Percentiles rank a stretch among this genome's conserved stretches.
phyloP scores from a whole-genome alignment of 2,329 filamentous ascomycete species.

The Calonectria pauciramosa region DNA sequence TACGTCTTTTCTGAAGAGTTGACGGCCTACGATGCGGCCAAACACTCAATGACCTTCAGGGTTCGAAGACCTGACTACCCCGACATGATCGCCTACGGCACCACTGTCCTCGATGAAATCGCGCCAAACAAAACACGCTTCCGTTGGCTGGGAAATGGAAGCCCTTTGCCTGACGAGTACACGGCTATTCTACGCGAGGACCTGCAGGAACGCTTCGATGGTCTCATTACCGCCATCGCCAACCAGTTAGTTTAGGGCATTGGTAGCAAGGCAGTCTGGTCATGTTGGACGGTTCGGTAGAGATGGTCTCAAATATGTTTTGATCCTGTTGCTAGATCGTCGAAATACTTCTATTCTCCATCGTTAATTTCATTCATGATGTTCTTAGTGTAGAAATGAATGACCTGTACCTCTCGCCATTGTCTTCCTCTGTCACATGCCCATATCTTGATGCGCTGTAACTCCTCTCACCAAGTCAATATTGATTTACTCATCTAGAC shows the following conservation, averaged over 20 bases:
- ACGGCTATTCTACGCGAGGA: neutral
- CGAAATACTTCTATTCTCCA: neutral
- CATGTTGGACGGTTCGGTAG: neutral
- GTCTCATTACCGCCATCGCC: neutral
- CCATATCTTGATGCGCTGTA: no score
- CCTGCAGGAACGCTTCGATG: neutral
- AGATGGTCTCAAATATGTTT: neutral
- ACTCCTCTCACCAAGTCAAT: no score
- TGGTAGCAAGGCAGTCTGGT: neutral
- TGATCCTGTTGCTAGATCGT: neutral
- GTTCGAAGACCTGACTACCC: conserved; percentile 13
- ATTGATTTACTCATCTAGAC: no score
- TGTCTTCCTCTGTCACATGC: no score
- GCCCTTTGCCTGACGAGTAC: neutral
- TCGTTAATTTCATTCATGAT: neutral
- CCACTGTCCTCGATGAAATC: neutral
- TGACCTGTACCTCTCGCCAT: neutral
- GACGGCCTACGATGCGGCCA: neutral
- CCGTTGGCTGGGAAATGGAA: neutral
- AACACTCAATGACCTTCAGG: conserved; percentile 14
- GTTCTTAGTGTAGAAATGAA: neutral
- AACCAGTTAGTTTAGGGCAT: neutral
- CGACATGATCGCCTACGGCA: conserved; percentile 14
- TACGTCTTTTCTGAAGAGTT: conserved; percentile 12
- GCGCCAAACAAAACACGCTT: conserved; percentile 7